A percentile compares a stretch with the other conserved stretches of the same genome.
phyloP scores from a whole-genome alignment of 2,329 filamentous ascomycete genomes.

The Aaosphaeria arxii region DNA sequence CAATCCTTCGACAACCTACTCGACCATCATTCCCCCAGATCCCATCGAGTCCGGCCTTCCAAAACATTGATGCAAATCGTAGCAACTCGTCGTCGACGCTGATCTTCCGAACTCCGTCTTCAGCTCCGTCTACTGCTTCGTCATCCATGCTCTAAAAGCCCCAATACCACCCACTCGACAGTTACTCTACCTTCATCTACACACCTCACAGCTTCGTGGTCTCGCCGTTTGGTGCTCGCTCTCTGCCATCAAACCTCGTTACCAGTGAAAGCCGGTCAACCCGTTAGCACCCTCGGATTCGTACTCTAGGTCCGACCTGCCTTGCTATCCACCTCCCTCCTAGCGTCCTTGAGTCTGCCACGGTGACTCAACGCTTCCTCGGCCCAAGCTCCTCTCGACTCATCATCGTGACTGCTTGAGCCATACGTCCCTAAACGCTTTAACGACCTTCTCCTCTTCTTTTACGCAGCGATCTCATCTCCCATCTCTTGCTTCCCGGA shows the following conservation, averaged over 20 bases:
- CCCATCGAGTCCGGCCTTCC: conserved; percentile 7
- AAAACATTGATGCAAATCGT: conserved; percentile 33
- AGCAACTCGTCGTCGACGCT: conserved; percentile 24
- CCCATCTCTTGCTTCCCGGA: conserved; percentile 20
- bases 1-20: conserved; percentile 22
- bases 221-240: conserved; percentile 21
- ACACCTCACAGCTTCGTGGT: conserved; percentile 16
- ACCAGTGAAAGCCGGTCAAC: conserved; percentile 23
- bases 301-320: too few relatives aligned
- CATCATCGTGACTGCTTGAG: conserved; percentile 21
- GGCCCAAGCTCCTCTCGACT: conserved; percentile 5
- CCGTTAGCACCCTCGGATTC: conserved; percentile 16
- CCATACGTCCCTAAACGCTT: conserved; percentile 31
- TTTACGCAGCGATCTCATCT: conserved; percentile 35
- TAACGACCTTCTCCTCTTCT: conserved; percentile 36
- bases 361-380: conserved; percentile 32
- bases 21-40: conserved; percentile 22
- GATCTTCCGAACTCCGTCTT: conserved; percentile 7
- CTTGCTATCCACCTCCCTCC: conserved; percentile 17
- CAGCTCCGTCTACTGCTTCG: conserved; percentile 6
- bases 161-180: conserved; percentile 12
- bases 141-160: conserved; percentile 16
- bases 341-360: conserved; percentile 24
- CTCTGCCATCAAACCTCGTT: conserved; percentile 12
- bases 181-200: conserved; percentile 5